Base-by-base conservation (phyloP, 495 filamentous ascomycete species). In the Talaromyces liani region DNA sequence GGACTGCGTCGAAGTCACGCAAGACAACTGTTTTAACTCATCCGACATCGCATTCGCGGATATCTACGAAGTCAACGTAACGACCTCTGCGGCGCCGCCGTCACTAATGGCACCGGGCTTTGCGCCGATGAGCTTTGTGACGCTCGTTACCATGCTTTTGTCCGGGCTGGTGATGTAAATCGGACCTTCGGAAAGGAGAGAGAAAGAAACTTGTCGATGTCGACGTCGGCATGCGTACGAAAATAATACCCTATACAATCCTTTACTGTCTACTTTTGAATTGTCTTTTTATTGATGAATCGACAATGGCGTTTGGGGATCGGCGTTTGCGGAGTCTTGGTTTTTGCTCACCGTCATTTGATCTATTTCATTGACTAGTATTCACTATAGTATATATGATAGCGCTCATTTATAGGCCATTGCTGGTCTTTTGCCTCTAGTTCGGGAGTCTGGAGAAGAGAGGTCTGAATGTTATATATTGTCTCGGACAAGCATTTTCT, bases 1-100 rank as follows among this genome's bases (percentile, higher is more conserved):
- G 66, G 88, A 94, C 53, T 85, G 93, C 62, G 77, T 77, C 24
- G 79, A 87, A 64, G 90, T 96, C 39, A 95, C 85, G 68, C 75
- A 80, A 45, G 74, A 84, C 7, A 96, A 96, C 75, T 96, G 92
- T 80, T 90, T 87, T 77, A 96, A 97, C 75, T 88, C 84, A 63
- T 82, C 82, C 58, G 81, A 88, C 60, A 84, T 96, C 66, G 78
- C 81, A 61, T 90, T 93, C 79, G 81, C 90, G 65, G 83, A 86
- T 65, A 79, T 96, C 67, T 96, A 89, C 80, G 56, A 58, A 25
- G 31, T 58, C 31, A 58, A 58, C 31, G n/a, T 22, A 20, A 58
- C 56, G 29, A 36, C 56, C 2, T 58, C 56, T 22, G 27, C 56
- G 4, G 56, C 56, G 4, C 18, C 27, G 16, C 27, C 56, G 18